phyloP scores from a whole-genome alignment of 1,284 basidiomycete species.

The Pterulicium gracile region DNA sequence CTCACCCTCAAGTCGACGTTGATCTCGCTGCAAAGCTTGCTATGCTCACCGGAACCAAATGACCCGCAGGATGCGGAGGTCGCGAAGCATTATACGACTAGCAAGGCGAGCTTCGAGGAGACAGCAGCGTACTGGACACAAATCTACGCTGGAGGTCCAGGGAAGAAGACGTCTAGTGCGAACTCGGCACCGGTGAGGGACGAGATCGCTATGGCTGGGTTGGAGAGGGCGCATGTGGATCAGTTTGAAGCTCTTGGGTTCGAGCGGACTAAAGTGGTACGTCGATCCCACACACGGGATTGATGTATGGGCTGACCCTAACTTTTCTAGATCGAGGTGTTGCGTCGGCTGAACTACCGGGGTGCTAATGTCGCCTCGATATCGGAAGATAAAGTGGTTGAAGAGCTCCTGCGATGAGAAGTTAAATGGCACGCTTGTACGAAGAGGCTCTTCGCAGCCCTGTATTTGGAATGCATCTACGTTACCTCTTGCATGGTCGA shows the following conservation, averaged over 20 bases:
- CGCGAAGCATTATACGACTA: constrained; percentile 92
- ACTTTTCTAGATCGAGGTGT: constrained; percentile 61
- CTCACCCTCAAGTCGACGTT: constrained; percentile 95
- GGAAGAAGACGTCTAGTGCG: constrained; percentile 20
- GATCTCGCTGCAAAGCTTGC: constrained; percentile 88
- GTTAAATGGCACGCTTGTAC: not conserved
- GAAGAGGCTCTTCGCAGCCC: too few species aligned
- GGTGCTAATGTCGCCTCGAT: constrained; percentile 45
- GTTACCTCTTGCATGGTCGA: too few species aligned
- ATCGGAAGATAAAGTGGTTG: constrained; percentile 36
- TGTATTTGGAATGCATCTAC: too few species aligned
- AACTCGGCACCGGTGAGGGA: constrained; percentile 24
- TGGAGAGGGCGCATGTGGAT: constrained; percentile 64
- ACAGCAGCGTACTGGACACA: constrained; percentile 94
- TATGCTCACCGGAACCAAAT: constrained; percentile 95
- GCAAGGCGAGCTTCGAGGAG: constrained; percentile 79
- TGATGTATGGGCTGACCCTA: not conserved
- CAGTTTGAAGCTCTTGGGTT: constrained; percentile 70
- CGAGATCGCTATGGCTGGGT: constrained; percentile 66
- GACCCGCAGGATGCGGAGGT: constrained; percentile 99
- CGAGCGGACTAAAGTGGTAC: constrained; percentile 63
- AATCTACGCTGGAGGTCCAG: constrained; percentile 73
- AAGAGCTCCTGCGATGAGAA: constrained; percentile 37
- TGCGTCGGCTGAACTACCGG: constrained; percentile 87
- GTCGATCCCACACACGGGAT: constrained; percentile 19